Evolutionary conservation across 2,329 filamentous ascomycete species (phyloP).

Genomic region (Claviceps sp.): DNA sequence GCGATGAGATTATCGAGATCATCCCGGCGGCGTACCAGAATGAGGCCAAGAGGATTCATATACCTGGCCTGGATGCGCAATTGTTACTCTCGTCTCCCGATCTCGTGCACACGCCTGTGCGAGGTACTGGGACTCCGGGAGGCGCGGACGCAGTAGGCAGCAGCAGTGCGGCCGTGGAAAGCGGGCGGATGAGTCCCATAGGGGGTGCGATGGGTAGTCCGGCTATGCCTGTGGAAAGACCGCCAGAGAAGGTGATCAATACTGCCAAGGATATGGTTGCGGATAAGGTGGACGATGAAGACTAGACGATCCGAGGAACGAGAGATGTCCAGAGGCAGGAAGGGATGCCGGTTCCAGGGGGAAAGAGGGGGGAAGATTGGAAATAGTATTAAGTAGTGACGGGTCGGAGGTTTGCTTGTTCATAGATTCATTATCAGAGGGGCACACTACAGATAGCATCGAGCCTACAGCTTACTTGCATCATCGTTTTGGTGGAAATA

Average conservation of each 20-base stretch:
- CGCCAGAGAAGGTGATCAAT: slow-evolving; percentile 36
- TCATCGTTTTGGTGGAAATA: no score
- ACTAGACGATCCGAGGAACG: slow-evolving; percentile 17
- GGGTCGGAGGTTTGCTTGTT: no score
- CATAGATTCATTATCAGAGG: no score
- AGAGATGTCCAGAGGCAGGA: neutral
- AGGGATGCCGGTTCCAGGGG: neutral
- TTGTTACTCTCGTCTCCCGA: slow-evolving; percentile 69
- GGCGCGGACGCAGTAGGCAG: slow-evolving; percentile 16
- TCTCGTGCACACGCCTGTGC: slow-evolving; percentile 66
- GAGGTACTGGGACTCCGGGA: slow-evolving; percentile 18
- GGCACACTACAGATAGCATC: no score
- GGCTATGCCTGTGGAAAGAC: slow-evolving; percentile 28
- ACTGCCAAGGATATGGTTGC: slow-evolving; percentile 35
- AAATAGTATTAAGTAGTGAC: neutral
- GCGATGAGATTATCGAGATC: slow-evolving; percentile 97
- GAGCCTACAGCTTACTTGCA: no score
- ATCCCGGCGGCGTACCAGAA: slow-evolving; percentile 97
- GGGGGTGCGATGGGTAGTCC: slow-evolving; percentile 33
- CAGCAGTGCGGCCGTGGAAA: slow-evolving; percentile 12
- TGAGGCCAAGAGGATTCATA: slow-evolving; percentile 79
- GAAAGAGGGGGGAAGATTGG: neutral
- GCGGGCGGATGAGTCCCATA: slow-evolving; percentile 32
- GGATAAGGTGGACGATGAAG: slow-evolving; percentile 39
- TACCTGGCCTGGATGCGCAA: slow-evolving; percentile 52